Conservation (phyloP, 1,284 basidiomycete species). For the Phaffia rhodozyma region DNA sequence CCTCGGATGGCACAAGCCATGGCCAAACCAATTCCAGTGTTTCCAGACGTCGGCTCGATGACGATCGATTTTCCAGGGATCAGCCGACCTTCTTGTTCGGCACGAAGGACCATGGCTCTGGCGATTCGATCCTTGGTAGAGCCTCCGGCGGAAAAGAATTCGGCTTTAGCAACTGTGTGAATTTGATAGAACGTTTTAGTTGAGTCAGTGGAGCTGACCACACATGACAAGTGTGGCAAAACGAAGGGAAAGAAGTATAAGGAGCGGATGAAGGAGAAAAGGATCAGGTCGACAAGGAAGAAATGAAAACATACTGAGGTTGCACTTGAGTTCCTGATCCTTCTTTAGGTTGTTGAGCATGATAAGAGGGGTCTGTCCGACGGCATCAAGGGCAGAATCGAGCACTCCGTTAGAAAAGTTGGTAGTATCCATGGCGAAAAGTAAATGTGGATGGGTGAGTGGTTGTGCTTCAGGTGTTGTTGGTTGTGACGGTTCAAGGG, state of each 20-base stretch:
- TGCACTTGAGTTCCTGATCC: conserved; percentile 70
- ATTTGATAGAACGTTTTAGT: not conserved
- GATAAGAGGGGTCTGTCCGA: conserved; percentile 84
- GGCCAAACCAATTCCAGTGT: conserved; percentile 93
- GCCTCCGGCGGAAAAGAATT: conserved; percentile 83
- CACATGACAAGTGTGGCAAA: not conserved
- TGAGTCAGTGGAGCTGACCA: conserved; percentile 2
- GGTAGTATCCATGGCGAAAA: conserved; percentile 4
- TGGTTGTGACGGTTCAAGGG: too few relatives aligned
- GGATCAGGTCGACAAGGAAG: not conserved
- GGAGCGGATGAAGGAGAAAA: not conserved
- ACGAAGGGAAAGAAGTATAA: not conserved
- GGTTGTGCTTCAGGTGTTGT: too few relatives aligned
- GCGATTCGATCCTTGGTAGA: conserved; percentile 94
- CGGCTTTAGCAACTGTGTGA: conserved; percentile 69
- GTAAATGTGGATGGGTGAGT: not conserved
- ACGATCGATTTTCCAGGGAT: conserved; percentile 81
- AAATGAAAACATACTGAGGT: conserved; percentile 56
- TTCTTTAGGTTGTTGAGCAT: conserved; percentile 68
- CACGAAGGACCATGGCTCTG: conserved; percentile 81
- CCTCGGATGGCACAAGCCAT: conserved; percentile 65
- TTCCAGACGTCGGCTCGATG: conserved; percentile 77
- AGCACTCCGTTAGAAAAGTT: conserved; percentile 40
- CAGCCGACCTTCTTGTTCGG: conserved; percentile 74
- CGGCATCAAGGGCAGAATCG: conserved; percentile 64